Conservation (phyloP, 371 early-diverging fungal genomes). For the Apophysomyces sp. region DNA sequence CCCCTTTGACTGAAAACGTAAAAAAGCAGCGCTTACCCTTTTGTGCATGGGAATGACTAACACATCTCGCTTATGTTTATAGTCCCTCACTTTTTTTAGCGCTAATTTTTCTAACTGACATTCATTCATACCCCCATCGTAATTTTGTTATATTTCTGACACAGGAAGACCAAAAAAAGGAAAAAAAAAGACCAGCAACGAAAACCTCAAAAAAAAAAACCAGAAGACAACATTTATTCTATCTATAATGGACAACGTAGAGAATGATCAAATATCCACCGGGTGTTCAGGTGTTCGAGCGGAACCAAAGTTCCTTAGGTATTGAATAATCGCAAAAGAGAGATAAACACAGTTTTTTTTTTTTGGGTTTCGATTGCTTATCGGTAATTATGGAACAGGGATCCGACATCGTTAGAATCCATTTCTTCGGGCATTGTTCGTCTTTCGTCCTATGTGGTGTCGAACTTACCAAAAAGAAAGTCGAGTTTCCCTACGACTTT, state of each 20-base stretch:
- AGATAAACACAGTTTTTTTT: background rate
- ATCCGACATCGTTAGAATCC: constrained; percentile 62
- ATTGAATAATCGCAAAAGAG: background rate
- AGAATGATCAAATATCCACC: constrained; percentile 9
- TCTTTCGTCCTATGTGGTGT: constrained; percentile 58
- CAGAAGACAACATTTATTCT: background rate
- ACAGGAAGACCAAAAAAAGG: background rate
- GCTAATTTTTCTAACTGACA: background rate
- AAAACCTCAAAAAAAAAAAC: background rate
- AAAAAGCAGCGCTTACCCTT: background rate
- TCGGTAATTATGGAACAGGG: constrained; percentile 26
- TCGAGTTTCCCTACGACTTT: constrained; percentile 38
- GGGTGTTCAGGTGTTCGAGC: constrained; percentile 45
- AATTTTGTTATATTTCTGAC: background rate
- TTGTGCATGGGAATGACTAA: background rate
- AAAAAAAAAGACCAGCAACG: background rate
- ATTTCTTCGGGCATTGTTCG: constrained; percentile 58
- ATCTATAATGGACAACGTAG: background rate
- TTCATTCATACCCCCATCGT: background rate
- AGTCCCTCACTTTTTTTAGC: background rate
- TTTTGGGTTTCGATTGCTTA: too few relatives aligned
- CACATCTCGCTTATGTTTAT: background rate
- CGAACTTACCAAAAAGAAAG: constrained; percentile 42
- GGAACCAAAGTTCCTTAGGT: constrained; percentile 50
- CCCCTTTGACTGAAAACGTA: constrained; percentile 4